A percentile compares a stretch with the other conserved stretches of the same genome.
Conservation (phyloP, 805 yeast genomes). For the Metschnikowia matae region DNA sequence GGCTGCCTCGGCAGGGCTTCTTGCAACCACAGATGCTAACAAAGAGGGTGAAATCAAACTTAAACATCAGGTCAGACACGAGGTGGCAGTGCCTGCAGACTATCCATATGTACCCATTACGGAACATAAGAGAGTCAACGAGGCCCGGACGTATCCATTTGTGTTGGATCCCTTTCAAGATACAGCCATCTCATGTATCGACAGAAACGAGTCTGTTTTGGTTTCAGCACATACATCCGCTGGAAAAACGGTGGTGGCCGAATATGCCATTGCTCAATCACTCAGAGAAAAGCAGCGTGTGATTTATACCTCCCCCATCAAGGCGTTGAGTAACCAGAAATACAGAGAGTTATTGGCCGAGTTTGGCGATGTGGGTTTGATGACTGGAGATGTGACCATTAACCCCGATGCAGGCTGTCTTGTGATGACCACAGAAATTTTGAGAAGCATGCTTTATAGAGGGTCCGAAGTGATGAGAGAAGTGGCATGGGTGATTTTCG, state of each 20-base stretch:
- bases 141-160: conserved; percentile 91
- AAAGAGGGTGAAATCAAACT: conserved; percentile 48
- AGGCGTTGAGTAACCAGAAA: conserved; percentile 91
- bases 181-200: conserved; percentile 93
- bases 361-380: conserved; percentile 94
- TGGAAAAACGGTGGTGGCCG: conserved; percentile 96
- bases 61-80: conserved; percentile 94
- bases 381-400: conserved; percentile 99
- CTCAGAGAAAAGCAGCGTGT: conserved; percentile 87
- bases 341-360: conserved; percentile 89
- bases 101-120: conserved; percentile 86
- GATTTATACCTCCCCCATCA: conserved; percentile 92
- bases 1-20: conserved; percentile 70
- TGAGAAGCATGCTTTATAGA: conserved; percentile 92
- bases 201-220: conserved; percentile 87
- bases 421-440: conserved; percentile 98
- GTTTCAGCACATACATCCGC: conserved; percentile 98
- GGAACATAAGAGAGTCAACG: conserved; percentile 70
- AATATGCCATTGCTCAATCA: conserved; percentile 96
- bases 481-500: conserved; percentile 98
- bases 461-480: conserved; percentile 98
- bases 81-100: conserved; percentile 92
- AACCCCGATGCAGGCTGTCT: conserved; percentile 98
- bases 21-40: conserved; percentile 30
- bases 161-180: conserved; percentile 96